A percentile compares a stretch with the other conserved stretches of the same genome.
Conservation (phyloP, 2,329 filamentous ascomycete genomes). For the Thielaviopsis punctulata region DNA sequence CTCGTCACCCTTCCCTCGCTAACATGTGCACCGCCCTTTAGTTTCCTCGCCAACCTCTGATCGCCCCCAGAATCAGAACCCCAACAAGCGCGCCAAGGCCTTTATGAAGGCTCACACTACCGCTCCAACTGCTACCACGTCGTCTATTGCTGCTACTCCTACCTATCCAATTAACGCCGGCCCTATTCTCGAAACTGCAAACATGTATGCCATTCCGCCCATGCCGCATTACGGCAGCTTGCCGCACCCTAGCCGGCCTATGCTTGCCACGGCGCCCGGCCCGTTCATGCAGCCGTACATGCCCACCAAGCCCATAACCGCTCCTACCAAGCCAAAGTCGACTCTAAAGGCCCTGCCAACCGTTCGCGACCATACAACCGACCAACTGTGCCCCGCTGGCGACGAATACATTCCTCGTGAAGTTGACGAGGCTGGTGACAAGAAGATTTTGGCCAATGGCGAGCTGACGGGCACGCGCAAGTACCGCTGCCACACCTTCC, state of each 20-base stretch:
- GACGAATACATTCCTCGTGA: slow-evolving; percentile 94
- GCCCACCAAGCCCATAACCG: slow-evolving; percentile 15
- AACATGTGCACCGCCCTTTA: slow-evolving; percentile 15
- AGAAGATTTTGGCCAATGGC: slow-evolving; percentile 75
- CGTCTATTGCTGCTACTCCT: background rate
- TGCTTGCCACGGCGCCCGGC: background rate
- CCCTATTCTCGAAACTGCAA: slow-evolving; percentile 2
- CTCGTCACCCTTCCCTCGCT: background rate
- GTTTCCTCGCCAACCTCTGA: slow-evolving; percentile 19
- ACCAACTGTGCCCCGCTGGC: slow-evolving; percentile 73
- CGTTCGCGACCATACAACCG: slow-evolving; percentile 90
- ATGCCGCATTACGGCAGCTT: slow-evolving; percentile 19
- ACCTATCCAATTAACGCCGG: slow-evolving; percentile 1
- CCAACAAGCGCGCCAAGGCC: slow-evolving; percentile 18
- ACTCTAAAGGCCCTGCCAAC: slow-evolving; percentile 90
- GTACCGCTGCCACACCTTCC: slow-evolving; percentile 86
- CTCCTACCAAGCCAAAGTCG: slow-evolving; percentile 64
- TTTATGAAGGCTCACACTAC: slow-evolving; percentile 15
- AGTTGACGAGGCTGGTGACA: slow-evolving; percentile 81
- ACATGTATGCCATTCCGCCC: slow-evolving; percentile 17
- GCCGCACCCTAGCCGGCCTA: background rate
- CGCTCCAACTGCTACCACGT: background rate
- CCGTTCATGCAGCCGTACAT: background rate
- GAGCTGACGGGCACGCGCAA: slow-evolving; percentile 67
- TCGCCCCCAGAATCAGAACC: slow-evolving; percentile 11